Base-by-base conservation (phyloP, 768 basidiomycete species). In the Hortiboletus campestris region DNA sequence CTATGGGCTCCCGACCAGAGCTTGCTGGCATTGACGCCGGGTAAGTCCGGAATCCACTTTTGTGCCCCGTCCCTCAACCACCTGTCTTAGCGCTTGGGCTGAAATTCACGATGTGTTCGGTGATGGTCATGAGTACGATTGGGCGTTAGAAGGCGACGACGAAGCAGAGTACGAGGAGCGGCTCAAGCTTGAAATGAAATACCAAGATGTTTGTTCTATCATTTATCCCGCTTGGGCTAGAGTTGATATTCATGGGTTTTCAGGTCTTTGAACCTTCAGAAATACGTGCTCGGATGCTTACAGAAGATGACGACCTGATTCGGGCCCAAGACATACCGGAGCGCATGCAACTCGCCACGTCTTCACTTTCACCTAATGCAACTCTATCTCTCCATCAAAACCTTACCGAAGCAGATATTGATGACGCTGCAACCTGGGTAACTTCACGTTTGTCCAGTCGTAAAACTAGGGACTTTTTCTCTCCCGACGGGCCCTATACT, bases 191-290 rank as follows among this genome's bases (percentile, higher is more conserved):
- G 88, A 91, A 50, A 89, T 89, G 79, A 88, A 81, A 67, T 92
- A 92, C 64, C 85, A 88, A 59, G 94, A 97, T 69, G 92, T 96
- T 61, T 45, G 75, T 64, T 16, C 28, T 34, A 51, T 52, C 32
- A 56, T 55, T 64, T 16, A 16, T 55, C 35, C 13, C 7, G 2
- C 48, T 61, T 32, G 36, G 14, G 9, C 17, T 34, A 46, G 35
- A 44, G 39, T 47, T 35, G 46, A 53, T 55, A 45, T 51, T 53
- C 51, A 53, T 52, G 17, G 41, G 46, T 52, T 59, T 47, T 13
- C 63, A 98, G 94, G 93, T 98, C 57, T 99, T 98, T 63, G 97
- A 99, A 68, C 97, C 97, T 1, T 90, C 95, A 12, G 94, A 98
- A 76, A 98, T 99, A 67, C 85, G 84, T 49, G 88, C 86, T 57